Base-by-base conservation (phyloP, 1,139 yeast species). In the Pichia sp. region DNA sequence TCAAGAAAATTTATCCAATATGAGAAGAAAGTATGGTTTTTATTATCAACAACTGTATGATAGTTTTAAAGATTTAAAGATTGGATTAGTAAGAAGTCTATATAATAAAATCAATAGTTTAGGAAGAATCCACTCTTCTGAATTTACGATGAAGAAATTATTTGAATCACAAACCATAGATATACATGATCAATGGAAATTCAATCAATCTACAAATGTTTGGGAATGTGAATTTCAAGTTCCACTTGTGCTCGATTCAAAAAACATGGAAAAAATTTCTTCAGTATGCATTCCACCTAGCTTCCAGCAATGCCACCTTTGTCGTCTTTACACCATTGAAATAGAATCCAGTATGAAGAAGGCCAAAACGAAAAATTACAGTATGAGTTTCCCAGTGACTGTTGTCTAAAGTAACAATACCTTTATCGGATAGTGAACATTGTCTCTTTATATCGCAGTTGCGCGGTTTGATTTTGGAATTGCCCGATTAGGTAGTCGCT, bases 231-330 rank as follows among this genome's bases (percentile, higher is more conserved):
- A 42, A 14, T 48, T 57, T 14, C 45, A 45, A 13, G 41, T 62
- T 19, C 61, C 63, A 10, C 27, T 61, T 34, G 18, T 13, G 5
- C 29, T 53, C n/a, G 53, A 53, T n/a, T 33, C 39, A 3, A 54
- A 53, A 33, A 49, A 50, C 14, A 25, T 28, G 3, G 44, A 53
- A 5, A 52, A 54, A 28, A 25, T 48, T 9, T 42, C 50, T 1
- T 42, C 52, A 6, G 46, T 29, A 7, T 52, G 55, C 42, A 36
- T 63, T 11, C 42, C 56, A 5, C 65, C 64, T 16, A 53, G 56
- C 44, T 63, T 63, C 29, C 65, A 62, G 44, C 58, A 53, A 18
- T 63, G 66, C 38, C 51, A 51, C 13, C 44, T 61, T n/a, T 33
- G 51, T 27, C 58, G 67, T 49, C 42, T 54, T 13, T 60, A 60